Base-by-base conservation (phyloP, 2,329 filamentous ascomycete species). In the Xylariales sp. region DNA sequence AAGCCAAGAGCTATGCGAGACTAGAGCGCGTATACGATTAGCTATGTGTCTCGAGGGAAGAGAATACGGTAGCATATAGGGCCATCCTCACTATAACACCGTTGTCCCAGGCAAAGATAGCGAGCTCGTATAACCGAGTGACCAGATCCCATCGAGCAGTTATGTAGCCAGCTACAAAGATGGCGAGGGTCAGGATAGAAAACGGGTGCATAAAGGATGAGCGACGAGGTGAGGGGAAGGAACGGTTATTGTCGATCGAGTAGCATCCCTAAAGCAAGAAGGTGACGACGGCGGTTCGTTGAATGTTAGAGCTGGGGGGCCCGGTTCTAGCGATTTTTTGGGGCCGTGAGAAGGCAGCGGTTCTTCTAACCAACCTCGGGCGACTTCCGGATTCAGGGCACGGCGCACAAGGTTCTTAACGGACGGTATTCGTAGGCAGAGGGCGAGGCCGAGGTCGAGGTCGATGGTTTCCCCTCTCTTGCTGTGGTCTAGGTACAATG, bases 81-180 rank as follows among this genome's bases (percentile, higher is more conserved):
- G 39, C 7, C 10, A 18, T 23, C 46, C 91, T 78, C 84, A 97
- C 94, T 79, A 98, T 92, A 77, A 99, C 96, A 79, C 95, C 94
- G 93, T 98, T 93, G 81, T 98, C 93, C 94, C 94, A 97, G 74
- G 97, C 96, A 81, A 98, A 99, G 73, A 97, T 92, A 74, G 93
- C 92, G 77, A 99, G 89, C 83, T 99, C 95, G 91, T 97, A 97
- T 76, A 98, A 87, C 77, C 94, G 91, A 75, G 95, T 97, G 74
- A 97, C 94, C 71, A 99, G 90, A 83, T 98, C 96, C 94, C 96
- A 99, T 86, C 96, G 92, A 79, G 96, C 96, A 83, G 96, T 99
- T 81, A 95, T 98, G 87, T 99, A 99, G 82, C 96, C 96, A 84
- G 96, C 95, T 87, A 98, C 92, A 86, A 99, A 99, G 85, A 99